Conservation (phyloP, 2,329 filamentous ascomycete genomes). For the Sclerotinia trifoliorum region DNA sequence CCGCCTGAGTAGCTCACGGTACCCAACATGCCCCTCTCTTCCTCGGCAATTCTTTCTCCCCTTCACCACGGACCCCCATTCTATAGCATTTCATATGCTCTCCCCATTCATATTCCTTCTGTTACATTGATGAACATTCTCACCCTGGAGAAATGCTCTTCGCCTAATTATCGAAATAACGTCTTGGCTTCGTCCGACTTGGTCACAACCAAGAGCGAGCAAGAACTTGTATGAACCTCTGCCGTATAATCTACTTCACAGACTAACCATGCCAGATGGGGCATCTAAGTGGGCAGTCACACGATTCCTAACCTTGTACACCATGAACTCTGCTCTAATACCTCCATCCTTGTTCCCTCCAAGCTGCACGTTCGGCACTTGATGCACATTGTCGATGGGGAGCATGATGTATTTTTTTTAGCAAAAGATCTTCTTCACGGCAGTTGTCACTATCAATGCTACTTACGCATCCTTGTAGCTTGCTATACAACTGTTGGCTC, state of each 20-base stretch:
- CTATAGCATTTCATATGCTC: neutral
- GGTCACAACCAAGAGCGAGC: neutral
- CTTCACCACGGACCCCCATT: neutral
- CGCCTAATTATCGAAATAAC: neutral
- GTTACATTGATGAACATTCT: neutral
- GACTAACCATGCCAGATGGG: slow-evolving; percentile 2
- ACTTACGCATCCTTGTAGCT: neutral
- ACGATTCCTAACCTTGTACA: neutral
- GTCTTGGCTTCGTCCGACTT: neutral
- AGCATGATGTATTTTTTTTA: too few relatives aligned
- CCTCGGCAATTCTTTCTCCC: slow-evolving; percentile 7
- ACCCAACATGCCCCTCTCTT: neutral
- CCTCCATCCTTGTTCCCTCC: neutral
- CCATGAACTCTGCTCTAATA: neutral
- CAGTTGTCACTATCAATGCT: neutral
- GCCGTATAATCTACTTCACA: neutral
- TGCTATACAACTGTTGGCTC: neutral
- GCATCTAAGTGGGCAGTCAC: neutral
- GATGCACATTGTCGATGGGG: neutral
- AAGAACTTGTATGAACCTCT: neutral
- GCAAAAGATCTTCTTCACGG: neutral
- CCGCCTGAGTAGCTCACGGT: neutral
- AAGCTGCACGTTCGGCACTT: neutral
- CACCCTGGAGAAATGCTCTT: neutral
- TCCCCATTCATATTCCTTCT: neutral